phyloP scores from a whole-genome alignment of 2,329 filamentous ascomycete species.

The Trematosphaeria pertusa region DNA sequence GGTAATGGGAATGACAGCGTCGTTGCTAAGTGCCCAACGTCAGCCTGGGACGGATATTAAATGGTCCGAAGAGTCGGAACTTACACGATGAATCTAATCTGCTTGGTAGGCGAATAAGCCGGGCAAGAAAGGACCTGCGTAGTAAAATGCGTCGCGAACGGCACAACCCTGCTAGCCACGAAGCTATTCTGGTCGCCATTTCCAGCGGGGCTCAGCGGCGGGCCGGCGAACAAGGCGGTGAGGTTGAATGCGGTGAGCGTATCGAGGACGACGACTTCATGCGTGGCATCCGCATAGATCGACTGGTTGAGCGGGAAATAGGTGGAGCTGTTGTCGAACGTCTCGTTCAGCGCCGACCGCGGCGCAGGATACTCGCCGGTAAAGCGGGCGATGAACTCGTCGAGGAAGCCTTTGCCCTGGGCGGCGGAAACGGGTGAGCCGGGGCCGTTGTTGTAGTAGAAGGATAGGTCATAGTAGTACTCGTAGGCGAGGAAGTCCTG shows the following conservation, averaged over 20 bases:
- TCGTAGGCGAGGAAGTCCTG: constrained; percentile 54
- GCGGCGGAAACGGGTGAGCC: constrained; percentile 40
- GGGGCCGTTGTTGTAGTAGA: constrained; percentile 44
- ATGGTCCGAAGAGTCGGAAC: constrained; percentile 7
- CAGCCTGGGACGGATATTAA: background rate
- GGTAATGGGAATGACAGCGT: constrained; percentile 36
- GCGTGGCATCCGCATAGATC: constrained; percentile 52
- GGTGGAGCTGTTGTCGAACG: constrained; percentile 50
- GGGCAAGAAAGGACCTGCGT: constrained; percentile 36
- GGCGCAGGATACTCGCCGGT: constrained; percentile 29
- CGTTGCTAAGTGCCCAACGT: constrained; percentile 28
- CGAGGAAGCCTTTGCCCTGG: constrained; percentile 40
- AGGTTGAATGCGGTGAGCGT: constrained; percentile 38
- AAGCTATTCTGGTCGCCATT: constrained; percentile 33
- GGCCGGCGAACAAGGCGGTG: constrained; percentile 37
- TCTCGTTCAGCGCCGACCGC: constrained; percentile 30
- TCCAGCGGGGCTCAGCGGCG: constrained; percentile 24
- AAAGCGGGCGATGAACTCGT: constrained; percentile 39
- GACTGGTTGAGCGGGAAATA: constrained; percentile 55
- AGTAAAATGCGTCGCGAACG: constrained; percentile 41
- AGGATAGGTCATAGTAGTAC: constrained; percentile 53
- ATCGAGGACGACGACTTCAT: constrained; percentile 50
- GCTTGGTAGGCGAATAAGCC: constrained; percentile 28
- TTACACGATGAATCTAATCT: constrained; percentile 40
- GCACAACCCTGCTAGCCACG: constrained; percentile 35